Conservation (phyloP, 805 yeast species). For the Wickerhamomyces canadensis region DNA sequence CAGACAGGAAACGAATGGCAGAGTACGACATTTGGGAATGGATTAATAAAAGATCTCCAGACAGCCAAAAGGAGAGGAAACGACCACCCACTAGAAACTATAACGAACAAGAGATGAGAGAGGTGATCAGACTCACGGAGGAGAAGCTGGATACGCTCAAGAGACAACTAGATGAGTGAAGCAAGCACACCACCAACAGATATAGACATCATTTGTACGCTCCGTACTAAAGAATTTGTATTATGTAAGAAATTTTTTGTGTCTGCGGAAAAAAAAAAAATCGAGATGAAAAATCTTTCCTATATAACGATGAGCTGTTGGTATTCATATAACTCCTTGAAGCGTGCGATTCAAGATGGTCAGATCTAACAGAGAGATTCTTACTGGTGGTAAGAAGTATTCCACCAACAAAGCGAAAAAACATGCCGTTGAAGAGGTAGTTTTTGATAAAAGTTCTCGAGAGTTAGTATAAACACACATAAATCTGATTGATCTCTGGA, state of each 20-base stretch:
- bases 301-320: background rate
- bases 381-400: constrained; percentile 83
- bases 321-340: background rate
- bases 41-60: constrained; percentile 17
- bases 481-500: background rate
- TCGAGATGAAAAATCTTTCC: background rate
- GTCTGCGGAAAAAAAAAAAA: background rate
- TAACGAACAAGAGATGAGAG: background rate
- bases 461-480: constrained; percentile 25
- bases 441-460: constrained; percentile 75
- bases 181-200: too few species aligned
- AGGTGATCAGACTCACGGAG: background rate
- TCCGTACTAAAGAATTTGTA: background rate
- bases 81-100: background rate
- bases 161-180: background rate
- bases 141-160: background rate
- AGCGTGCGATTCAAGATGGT: constrained; percentile 15
- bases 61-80: constrained; percentile 1
- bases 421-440: constrained; percentile 76
- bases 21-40: constrained; percentile 26
- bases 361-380: constrained; percentile 67
- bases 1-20: constrained; percentile 1
- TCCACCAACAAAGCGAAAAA: constrained; percentile 60
- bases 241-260: too few species aligned
- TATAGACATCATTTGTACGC: too few species aligned